These are phyloP conservation scores for Suillus ampliporus DNA, from an alignment of 768 basidiomycete species.

Conservation along the genomic window DNA sequence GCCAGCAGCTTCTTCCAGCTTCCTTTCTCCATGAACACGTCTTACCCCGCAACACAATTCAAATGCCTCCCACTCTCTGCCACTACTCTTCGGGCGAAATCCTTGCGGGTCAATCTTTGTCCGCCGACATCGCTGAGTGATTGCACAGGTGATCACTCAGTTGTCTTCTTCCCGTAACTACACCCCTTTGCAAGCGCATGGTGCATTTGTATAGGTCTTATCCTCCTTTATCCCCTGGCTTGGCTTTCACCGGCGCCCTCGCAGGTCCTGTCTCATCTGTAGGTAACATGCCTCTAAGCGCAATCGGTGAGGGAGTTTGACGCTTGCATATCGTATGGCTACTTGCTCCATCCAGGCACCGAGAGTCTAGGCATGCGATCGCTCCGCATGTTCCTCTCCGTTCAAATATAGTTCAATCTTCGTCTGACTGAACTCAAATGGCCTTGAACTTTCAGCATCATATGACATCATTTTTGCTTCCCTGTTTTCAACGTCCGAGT, in stretches of 20 bases:
- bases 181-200: neutral
- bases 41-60: slow-evolving; percentile 9
- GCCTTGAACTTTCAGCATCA: neutral
- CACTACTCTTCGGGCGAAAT: neutral
- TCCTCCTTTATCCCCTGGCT: neutral
- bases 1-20: slow-evolving; percentile 4
- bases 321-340: neutral
- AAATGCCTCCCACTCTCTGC: slow-evolving; percentile 2
- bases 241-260: neutral
- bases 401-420: neutral
- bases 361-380: neutral
- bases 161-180: neutral
- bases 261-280: neutral
- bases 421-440: neutral
- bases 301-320: neutral
- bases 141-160: neutral
- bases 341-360: slow-evolving; percentile 10
- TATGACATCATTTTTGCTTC: neutral
- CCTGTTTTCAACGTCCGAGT: neutral
- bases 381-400: neutral
- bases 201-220: slow-evolving; percentile 2
- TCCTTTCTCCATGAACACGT: slow-evolving; percentile 6
- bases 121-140: neutral
- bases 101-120: neutral
- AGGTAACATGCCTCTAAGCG: neutral